Evolutionary conservation across 2,329 filamentous ascomycete genomes (phyloP).

Genomic region (Lachnellula suecica): DNA sequence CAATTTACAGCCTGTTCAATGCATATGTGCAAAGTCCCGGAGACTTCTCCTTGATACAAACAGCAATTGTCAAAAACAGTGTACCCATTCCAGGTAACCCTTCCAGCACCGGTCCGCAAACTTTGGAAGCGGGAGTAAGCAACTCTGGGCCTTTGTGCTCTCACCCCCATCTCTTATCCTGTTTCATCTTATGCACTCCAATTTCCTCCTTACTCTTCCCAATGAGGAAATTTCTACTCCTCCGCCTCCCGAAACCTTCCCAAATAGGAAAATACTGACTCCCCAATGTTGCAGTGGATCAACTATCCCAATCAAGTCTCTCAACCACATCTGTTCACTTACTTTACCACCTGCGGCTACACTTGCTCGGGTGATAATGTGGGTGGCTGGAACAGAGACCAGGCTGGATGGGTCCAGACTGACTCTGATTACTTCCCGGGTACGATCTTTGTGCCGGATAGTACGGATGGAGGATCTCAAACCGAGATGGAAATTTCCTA

Average conservation of each 20-base stretch:
- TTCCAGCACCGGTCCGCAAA: constrained; percentile 2
- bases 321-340: constrained; percentile 15
- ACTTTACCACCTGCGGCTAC: constrained; percentile 16
- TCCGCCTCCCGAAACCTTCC: too few species aligned
- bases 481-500: constrained; percentile 15
- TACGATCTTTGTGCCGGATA: constrained; percentile 8
- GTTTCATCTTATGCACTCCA: too few species aligned
- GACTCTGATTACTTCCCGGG: constrained; percentile 12
- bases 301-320: constrained; percentile 13
- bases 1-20: constrained; percentile 12
- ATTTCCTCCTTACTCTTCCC: too few species aligned
- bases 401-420: constrained; percentile 16
- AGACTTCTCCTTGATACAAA: constrained; percentile 18
- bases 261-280: too few species aligned
- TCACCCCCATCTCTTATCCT: too few species aligned
- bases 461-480: constrained; percentile 6
- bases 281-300: too few species aligned
- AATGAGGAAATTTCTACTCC: too few species aligned
- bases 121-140: constrained; percentile 17
- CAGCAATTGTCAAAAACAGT: constrained; percentile 7
- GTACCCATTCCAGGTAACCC: neutral
- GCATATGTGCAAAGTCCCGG: constrained; percentile 8
- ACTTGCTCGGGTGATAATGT: constrained; percentile 1
- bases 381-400: constrained; percentile 16
- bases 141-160: too few species aligned